These are phyloP conservation scores for Forsythia viridissima DNA, from an alignment of 257 asterid genomes.

Conservation along the genomic window DNA sequence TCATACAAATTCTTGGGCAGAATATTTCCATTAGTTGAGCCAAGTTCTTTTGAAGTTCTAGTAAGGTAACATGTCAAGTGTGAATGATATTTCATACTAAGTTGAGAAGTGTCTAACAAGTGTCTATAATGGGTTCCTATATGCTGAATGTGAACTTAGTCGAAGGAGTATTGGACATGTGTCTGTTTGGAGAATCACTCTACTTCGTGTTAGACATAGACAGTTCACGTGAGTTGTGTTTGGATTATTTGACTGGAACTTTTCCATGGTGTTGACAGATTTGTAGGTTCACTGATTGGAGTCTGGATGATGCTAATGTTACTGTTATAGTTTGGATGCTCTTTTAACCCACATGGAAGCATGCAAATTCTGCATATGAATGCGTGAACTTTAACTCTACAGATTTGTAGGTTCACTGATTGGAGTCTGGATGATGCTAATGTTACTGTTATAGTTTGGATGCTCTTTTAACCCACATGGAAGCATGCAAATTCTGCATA, in stretches of 20 bases:
- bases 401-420: constrained; percentile 1
- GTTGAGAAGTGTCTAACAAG: neutral
- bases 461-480: neutral
- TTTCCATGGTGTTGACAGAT: constrained; percentile 1
- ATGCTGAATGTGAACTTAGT: neutral
- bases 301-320: neutral
- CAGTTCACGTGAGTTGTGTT: neutral
- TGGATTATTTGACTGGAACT: constrained; percentile 6
- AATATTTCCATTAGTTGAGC: neutral
- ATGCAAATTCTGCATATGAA: neutral
- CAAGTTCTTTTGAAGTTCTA: neutral
- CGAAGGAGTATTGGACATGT: constrained; percentile 6
- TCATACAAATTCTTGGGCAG: neutral
- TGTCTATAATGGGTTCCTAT: neutral
- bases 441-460: neutral
- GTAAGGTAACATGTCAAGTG: neutral
- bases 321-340: neutral
- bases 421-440: constrained; percentile 5
- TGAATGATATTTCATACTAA: neutral
- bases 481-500: neutral
- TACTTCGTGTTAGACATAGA: neutral
- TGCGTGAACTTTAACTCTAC: neutral
- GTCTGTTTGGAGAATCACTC: neutral
- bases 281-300: constrained; percentile 8
- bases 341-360: neutral